phyloP scores from a whole-genome alignment of 345 rosid genomes.

The Anacardium occidentale region DNA sequence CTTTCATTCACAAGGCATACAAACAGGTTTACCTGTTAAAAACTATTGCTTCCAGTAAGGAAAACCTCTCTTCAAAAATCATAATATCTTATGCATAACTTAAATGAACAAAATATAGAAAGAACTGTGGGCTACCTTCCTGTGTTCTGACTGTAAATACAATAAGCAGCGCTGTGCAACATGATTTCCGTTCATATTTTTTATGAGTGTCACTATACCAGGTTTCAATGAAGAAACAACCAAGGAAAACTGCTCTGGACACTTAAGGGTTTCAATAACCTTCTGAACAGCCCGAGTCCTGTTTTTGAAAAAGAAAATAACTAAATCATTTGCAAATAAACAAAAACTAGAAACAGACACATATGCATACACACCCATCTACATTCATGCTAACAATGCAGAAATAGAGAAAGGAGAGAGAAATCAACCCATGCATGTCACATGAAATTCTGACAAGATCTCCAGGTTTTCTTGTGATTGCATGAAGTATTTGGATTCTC shows the following conservation, averaged over 20 bases:
- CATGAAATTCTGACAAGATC: slow-evolving; percentile 68
- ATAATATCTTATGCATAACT: not conserved
- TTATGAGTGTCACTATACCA: slow-evolving; percentile 63
- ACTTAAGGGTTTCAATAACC: slow-evolving; percentile 61
- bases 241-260: slow-evolving; percentile 53
- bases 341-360: not conserved
- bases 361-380: not conserved
- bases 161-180: slow-evolving; percentile 79
- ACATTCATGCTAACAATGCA: not conserved
- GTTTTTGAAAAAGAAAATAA: slow-evolving; percentile 14
- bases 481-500: slow-evolving; percentile 52
- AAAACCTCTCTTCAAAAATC: no score
- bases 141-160: slow-evolving; percentile 51
- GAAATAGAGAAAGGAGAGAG: slow-evolving; percentile 14
- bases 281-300: slow-evolving; percentile 89
- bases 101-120: not conserved
- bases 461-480: slow-evolving; percentile 55
- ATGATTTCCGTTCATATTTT: slow-evolving; percentile 75
- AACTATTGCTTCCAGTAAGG: no score
- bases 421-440: slow-evolving; percentile 71
- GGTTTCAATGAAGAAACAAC: slow-evolving; percentile 63
- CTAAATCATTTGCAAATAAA: not conserved
- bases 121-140: slow-evolving; percentile 38
- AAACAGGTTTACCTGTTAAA: no score
- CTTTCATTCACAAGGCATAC: no score